A percentile compares a stretch with the other conserved stretches of the same genome.
These are phyloP conservation scores for Coemansia sp. DNA, from an alignment of 192 early-diverging fungal genomes.

Conservation along the genomic window DNA sequence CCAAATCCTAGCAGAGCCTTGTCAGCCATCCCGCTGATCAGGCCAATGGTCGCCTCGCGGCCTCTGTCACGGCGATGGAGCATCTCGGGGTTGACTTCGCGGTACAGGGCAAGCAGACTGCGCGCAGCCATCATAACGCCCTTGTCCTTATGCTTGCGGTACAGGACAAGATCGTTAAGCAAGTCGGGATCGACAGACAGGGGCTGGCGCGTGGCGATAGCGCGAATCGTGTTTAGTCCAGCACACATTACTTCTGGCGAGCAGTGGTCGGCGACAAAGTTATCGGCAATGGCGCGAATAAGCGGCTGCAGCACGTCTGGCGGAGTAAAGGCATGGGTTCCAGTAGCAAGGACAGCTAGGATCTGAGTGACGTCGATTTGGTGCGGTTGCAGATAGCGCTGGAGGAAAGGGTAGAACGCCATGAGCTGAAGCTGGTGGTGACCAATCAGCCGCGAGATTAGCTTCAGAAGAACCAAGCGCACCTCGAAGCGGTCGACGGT, in stretches of 20 bases:
- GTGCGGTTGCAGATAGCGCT: constrained; percentile 92
- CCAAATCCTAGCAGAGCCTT: constrained; percentile 66
- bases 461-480: constrained; percentile 86
- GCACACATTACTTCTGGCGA: constrained; percentile 93
- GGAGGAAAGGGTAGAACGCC: constrained; percentile 89
- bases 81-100: constrained; percentile 94
- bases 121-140: constrained; percentile 91
- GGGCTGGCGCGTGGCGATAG: constrained; percentile 84
- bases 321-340: constrained; percentile 89
- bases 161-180: constrained; percentile 85
- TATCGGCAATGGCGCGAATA: constrained; percentile 89
- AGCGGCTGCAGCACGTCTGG: constrained; percentile 88
- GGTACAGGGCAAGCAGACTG: constrained; percentile 85
- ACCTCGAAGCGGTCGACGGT: constrained; percentile 87
- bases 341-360: constrained; percentile 85
- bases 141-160: constrained; percentile 92
- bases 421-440: constrained; percentile 90
- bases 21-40: constrained; percentile 56
- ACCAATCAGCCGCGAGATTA: constrained; percentile 92
- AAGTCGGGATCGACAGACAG: constrained; percentile 82
- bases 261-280: constrained; percentile 92
- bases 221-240: constrained; percentile 83
- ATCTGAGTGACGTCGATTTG: constrained; percentile 86
- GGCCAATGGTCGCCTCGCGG: constrained; percentile 71
- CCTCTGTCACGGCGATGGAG: constrained; percentile 91